These are phyloP conservation scores for Ogataea methanolica DNA, from an alignment of 805 yeast species.

Conservation along the genomic window DNA sequence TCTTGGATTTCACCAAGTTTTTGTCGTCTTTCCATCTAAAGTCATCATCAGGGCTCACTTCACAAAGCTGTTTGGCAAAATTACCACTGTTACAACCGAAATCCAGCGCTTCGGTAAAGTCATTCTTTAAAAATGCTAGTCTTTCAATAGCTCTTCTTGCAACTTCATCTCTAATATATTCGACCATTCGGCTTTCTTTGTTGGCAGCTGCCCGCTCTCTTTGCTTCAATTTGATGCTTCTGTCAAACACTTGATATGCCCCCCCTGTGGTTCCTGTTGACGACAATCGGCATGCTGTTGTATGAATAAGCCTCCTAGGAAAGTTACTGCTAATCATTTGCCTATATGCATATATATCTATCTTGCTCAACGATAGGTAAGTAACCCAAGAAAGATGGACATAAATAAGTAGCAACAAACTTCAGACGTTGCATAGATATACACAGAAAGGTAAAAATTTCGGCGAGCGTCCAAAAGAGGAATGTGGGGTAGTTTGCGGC, in stretches of 20 bases:
- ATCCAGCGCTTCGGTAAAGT: constrained; percentile 58
- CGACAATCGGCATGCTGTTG: constrained; percentile 1
- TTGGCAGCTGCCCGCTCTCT: constrained; percentile 46
- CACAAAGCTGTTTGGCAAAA: constrained; percentile 31
- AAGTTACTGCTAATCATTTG: not conserved
- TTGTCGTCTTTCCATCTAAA: constrained; percentile 49
- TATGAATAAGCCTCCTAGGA: constrained; percentile 3
- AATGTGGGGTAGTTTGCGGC: constrained; percentile 3
- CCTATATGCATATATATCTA: not conserved
- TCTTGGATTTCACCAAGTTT: constrained; percentile 44
- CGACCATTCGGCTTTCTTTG: constrained; percentile 49
- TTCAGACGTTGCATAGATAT: no score
- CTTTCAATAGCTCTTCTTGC: constrained; percentile 72
- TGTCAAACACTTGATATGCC: constrained; percentile 47
- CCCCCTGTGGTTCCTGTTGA: not conserved
- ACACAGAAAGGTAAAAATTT: not conserved
- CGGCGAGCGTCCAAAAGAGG: not conserved
- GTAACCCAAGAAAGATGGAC: no score
- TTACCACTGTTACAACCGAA: constrained; percentile 74
- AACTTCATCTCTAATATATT: constrained; percentile 70
- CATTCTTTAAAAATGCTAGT: constrained; percentile 64
- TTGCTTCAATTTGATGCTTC: constrained; percentile 58
- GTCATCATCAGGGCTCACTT: constrained; percentile 33
- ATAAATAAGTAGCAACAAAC: no score
- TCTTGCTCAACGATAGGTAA: no score